Percentiles rank a stretch among this genome's conserved stretches.
Conservation (phyloP, 2,329 filamentous ascomycete genomes). For the Trichoderma polysporum region DNA sequence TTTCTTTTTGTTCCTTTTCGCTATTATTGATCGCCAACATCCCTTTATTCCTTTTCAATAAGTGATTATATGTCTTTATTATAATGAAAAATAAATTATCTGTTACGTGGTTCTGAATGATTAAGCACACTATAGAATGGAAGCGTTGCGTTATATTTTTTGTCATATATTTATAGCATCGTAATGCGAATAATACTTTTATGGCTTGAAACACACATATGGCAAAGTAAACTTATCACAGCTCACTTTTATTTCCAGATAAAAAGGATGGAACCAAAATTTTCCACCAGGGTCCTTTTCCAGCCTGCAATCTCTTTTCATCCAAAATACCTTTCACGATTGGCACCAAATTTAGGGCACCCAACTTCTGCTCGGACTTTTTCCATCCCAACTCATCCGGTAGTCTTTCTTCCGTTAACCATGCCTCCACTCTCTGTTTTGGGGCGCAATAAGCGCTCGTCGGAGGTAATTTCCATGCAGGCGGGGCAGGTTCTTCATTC, state of each 20-base stretch:
- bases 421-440: conserved; percentile 19
- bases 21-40: neutral
- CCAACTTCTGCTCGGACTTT: conserved; percentile 13
- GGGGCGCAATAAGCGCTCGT: conserved; percentile 3
- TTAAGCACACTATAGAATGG: neutral
- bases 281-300: neutral
- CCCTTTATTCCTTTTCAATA: neutral
- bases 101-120: neutral
- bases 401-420: conserved; percentile 23
- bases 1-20: neutral
- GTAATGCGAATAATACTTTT: neutral
- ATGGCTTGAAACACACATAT: neutral
- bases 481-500: conserved; percentile 19
- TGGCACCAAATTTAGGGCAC: neutral
- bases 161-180: neutral
- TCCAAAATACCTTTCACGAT: conserved; percentile 6
- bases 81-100: neutral
- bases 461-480: conserved; percentile 16
- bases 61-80: too few relatives aligned
- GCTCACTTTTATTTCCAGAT: neutral
- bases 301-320: conserved; percentile 6
- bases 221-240: neutral
- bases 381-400: conserved; percentile 24
- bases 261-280: conserved; percentile 18
- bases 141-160: neutral